phyloP scores from a whole-genome alignment of 2,329 filamentous ascomycete genomes.

The Byssochlamys sp. region DNA sequence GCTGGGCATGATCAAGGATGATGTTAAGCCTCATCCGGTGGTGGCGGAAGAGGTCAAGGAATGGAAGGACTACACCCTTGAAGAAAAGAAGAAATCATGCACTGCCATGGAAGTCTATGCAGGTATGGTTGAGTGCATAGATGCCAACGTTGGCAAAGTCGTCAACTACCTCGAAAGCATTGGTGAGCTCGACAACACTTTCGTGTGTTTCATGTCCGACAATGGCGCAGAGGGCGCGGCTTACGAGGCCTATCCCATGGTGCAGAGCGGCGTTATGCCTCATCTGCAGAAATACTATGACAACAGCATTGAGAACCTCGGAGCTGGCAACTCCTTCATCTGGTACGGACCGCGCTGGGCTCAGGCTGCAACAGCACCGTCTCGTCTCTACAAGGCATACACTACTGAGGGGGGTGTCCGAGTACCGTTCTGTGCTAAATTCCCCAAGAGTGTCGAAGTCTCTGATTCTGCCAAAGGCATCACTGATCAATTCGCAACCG shows the following conservation, averaged over 20 bases:
- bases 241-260: conserved; percentile 50
- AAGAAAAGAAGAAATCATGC: conserved; percentile 33
- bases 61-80: conserved; percentile 26
- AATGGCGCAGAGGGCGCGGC: conserved; percentile 53
- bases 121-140: conserved; percentile 55
- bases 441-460: conserved; percentile 20
- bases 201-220: conserved; percentile 55
- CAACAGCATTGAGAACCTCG: conserved; percentile 50
- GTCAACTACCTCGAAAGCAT: conserved; percentile 47
- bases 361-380: conserved; percentile 44
- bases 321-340: conserved; percentile 48
- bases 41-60: conserved; percentile 37
- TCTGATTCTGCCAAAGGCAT: conserved; percentile 28
- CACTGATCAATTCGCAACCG: conserved; percentile 44
- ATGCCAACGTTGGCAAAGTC: conserved; percentile 51
- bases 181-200: conserved; percentile 54
- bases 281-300: conserved; percentile 50
- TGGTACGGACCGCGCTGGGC: conserved; percentile 54
- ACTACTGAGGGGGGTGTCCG: conserved; percentile 44
- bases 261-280: conserved; percentile 45
- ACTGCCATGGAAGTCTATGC: conserved; percentile 55
- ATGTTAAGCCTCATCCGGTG: conserved; percentile 33
- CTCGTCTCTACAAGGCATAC: conserved; percentile 41
- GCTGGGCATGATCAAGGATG: conserved; percentile 44
- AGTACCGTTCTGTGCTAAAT: conserved; percentile 44